phyloP scores from a whole-genome alignment of 2,329 filamentous ascomycete species.

The Rachicladosporium sp. region DNA sequence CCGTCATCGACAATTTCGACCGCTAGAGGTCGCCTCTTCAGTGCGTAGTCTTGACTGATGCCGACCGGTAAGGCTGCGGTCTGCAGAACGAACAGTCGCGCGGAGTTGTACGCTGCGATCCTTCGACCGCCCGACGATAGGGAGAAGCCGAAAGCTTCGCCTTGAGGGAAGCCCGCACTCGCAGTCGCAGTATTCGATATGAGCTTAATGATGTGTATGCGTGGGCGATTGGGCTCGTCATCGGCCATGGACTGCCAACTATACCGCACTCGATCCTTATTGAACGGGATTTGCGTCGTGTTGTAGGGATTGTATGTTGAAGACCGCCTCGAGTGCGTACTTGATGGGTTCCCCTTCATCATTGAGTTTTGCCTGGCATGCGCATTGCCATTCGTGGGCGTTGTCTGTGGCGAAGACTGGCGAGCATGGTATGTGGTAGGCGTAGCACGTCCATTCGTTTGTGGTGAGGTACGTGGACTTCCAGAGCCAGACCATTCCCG shows the following conservation, averaged over 20 bases:
- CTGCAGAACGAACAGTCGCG: conserved; percentile 69
- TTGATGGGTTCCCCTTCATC: background rate
- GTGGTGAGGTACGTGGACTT: no score
- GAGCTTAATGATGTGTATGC: conserved; percentile 52
- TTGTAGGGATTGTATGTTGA: conserved; percentile 4
- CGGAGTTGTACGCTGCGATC: conserved; percentile 72
- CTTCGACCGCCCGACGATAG: conserved; percentile 64
- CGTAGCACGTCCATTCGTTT: no score
- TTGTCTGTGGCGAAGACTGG: background rate
- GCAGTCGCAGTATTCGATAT: conserved; percentile 77
- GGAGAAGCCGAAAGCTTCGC: conserved; percentile 71
- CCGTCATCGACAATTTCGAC: conserved; percentile 71
- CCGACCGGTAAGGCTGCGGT: conserved; percentile 46
- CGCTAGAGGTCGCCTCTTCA: conserved; percentile 60
- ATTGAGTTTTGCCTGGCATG: conserved; percentile 3
- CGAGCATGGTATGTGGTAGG: no score
- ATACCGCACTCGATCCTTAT: conserved; percentile 23
- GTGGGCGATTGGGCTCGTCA: conserved; percentile 24
- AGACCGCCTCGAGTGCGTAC: conserved; percentile 1
- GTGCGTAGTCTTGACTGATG: conserved; percentile 62
- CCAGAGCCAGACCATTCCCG: no score
- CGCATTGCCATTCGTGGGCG: background rate
- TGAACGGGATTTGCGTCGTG: conserved; percentile 18
- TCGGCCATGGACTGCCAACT: conserved; percentile 27
- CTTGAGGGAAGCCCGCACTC: conserved; percentile 51